Percentiles rank a stretch among this genome's conserved stretches.
These are phyloP conservation scores for Neofusicoccum sp. DNA, from an alignment of 2,329 filamentous ascomycete species.

Conservation along the genomic window DNA sequence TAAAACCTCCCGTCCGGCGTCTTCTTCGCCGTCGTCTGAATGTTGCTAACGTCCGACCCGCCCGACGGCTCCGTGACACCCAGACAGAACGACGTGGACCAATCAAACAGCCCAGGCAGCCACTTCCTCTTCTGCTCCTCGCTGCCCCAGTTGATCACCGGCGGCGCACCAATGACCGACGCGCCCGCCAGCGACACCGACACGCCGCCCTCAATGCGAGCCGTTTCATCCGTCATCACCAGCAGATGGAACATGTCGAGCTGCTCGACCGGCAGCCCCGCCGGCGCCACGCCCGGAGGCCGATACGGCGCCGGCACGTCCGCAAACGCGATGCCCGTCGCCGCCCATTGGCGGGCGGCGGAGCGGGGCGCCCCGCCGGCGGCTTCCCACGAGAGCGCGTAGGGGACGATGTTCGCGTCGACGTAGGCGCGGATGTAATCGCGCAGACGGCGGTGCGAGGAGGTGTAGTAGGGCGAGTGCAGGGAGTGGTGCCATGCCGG, in stretches of 20 bases:
- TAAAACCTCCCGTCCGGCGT: conserved; percentile 72
- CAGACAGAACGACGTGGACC: conserved; percentile 61
- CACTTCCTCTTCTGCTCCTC: conserved; percentile 58
- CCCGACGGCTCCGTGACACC: conserved; percentile 64
- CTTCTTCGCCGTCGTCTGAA: conserved; percentile 65
- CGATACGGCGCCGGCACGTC: conserved; percentile 47
- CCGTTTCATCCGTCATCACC: conserved; percentile 56
- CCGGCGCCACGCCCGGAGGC: conserved; percentile 38
- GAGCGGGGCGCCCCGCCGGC: conserved; percentile 49
- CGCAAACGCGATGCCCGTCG: conserved; percentile 43
- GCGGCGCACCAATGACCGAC: conserved; percentile 62
- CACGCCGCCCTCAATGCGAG: conserved; percentile 57
- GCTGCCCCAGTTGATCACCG: conserved; percentile 62
- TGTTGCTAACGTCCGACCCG: conserved; percentile 62
- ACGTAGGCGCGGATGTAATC: conserved; percentile 58
- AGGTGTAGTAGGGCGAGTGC: conserved; percentile 62
- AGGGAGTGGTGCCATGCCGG: conserved; percentile 49
- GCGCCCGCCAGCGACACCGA: conserved; percentile 58
- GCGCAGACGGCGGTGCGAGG: conserved; percentile 59
- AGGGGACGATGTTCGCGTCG: conserved; percentile 57
- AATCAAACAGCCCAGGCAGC: conserved; percentile 58
- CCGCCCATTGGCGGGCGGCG: conserved; percentile 39
- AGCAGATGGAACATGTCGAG: conserved; percentile 44
- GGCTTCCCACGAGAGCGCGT: conserved; percentile 63
- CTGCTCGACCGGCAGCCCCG: conserved; percentile 36